Conservation (phyloP, 768 basidiomycete species). For the Sistotremastrum niveocremeum region DNA sequence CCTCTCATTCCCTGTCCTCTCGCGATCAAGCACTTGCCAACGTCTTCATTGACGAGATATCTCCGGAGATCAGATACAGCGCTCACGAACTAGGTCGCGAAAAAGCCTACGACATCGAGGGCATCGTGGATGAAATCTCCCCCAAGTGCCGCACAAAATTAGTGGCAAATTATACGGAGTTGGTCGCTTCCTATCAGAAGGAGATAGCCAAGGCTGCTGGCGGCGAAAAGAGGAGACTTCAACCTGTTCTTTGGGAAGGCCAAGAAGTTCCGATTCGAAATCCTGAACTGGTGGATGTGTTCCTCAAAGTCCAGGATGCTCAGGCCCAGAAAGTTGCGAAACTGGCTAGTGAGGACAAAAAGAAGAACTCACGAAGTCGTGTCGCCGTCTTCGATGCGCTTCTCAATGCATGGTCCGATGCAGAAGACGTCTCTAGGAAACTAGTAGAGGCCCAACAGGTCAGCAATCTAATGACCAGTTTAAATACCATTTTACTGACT, state of each 20-base stretch:
- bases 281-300: slow-evolving; percentile 80
- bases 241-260: slow-evolving; percentile 63
- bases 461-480: slow-evolving; percentile 6
- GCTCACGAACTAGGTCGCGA: slow-evolving; percentile 75
- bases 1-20: slow-evolving; percentile 49
- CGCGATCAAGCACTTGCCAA: slow-evolving; percentile 80
- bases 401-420: slow-evolving; percentile 75
- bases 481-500: slow-evolving; percentile 2
- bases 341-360: slow-evolving; percentile 20
- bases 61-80: slow-evolving; percentile 84
- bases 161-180: slow-evolving; percentile 45
- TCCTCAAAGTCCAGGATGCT: slow-evolving; percentile 72
- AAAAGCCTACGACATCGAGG: slow-evolving; percentile 72
- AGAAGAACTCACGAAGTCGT: slow-evolving; percentile 45
- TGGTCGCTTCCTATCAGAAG: slow-evolving; percentile 37
- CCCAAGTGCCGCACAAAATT: slow-evolving; percentile 41
- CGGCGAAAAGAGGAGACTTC: slow-evolving; percentile 38
- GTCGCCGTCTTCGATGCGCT: slow-evolving; percentile 84
- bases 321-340: slow-evolving; percentile 35
- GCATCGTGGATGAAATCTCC: slow-evolving; percentile 53
- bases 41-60: slow-evolving; percentile 73
- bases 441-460: slow-evolving; percentile 80
- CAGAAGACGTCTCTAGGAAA: slow-evolving; percentile 72
- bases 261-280: slow-evolving; percentile 75
- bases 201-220: slow-evolving; percentile 21